Conservation (phyloP, 495 filamentous ascomycete genomes). For the Cercophora scortea region DNA sequence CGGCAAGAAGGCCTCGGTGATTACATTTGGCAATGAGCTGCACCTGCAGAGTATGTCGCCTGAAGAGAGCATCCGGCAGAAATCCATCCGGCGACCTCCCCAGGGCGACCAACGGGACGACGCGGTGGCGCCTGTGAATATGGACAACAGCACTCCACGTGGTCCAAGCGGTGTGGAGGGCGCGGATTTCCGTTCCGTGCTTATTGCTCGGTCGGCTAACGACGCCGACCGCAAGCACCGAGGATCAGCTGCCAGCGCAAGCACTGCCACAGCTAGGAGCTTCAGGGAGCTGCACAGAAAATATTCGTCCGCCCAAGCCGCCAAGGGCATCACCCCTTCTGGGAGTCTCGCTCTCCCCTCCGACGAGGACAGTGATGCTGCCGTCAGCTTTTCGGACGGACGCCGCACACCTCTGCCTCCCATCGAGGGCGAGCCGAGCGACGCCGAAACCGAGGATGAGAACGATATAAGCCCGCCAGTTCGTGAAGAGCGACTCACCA, state of each 20-base stretch:
- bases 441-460: constrained; percentile 3
- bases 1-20: constrained; percentile 93
- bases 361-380: constrained; percentile 50
- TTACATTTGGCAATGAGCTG: constrained; percentile 89
- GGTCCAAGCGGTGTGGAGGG: constrained; percentile 1
- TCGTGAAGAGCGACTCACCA: constrained; percentile 22
- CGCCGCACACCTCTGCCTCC: constrained; percentile 45
- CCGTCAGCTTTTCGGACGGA: constrained; percentile 48
- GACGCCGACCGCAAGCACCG: constrained; percentile 32
- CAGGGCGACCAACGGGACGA: constrained; percentile 36
- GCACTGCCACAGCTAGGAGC: constrained; percentile 47
- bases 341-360: constrained; percentile 33
- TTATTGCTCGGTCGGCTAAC: constrained; percentile 17
- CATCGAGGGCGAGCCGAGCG: constrained; percentile 33
- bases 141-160: constrained; percentile 9
- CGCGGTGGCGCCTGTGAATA: not conserved
- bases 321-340: constrained; percentile 13
- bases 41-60: constrained; percentile 75
- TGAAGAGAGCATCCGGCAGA: constrained; percentile 56
- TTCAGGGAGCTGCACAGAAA: constrained; percentile 47
- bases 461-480: constrained; percentile 12
- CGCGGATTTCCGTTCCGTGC: constrained; percentile 23
- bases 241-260: constrained; percentile 46
- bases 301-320: constrained; percentile 37
- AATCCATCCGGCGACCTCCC: constrained; percentile 1